These are phyloP conservation scores for Arctium lappa DNA, from an alignment of 129 eudicot species.

Conservation along the genomic window DNA sequence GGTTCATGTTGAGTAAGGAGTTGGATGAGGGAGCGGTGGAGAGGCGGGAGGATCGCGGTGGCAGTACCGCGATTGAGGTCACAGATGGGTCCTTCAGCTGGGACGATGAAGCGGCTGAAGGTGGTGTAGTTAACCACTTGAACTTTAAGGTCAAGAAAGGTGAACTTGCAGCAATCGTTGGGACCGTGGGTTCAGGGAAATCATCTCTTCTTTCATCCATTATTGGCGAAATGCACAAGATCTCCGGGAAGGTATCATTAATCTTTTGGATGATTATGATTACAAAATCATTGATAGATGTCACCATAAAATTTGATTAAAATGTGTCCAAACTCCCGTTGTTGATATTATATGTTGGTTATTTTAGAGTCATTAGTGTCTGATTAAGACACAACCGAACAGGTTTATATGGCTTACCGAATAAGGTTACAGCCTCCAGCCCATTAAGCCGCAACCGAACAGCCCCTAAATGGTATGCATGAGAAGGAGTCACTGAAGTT, in stretches of 20 bases:
- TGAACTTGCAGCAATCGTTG: constrained; percentile 67
- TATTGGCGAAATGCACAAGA: constrained; percentile 80
- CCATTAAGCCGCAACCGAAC: too few relatives aligned
- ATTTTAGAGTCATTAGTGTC: too few relatives aligned
- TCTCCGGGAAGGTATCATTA: constrained; percentile 54
- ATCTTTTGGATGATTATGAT: not conserved
- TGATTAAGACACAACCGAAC: too few relatives aligned
- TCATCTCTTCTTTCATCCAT: constrained; percentile 62
- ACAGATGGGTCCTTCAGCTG: constrained; percentile 68
- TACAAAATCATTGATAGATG: too few relatives aligned
- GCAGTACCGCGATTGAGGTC: constrained; percentile 57
- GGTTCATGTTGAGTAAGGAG: constrained; percentile 68
- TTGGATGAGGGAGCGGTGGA: constrained; percentile 62
- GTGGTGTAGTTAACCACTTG: constrained; percentile 41
- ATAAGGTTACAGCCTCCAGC: too few relatives aligned
- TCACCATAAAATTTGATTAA: too few relatives aligned
- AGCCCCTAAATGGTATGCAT: not conserved
- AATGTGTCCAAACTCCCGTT: not conserved
- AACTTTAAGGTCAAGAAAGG: constrained; percentile 54
- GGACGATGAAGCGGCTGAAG: constrained; percentile 59
- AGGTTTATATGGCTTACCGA: too few relatives aligned
- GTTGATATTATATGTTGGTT: not conserved
- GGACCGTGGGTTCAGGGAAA: constrained; percentile 85
- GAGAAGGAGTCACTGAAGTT: too few relatives aligned
- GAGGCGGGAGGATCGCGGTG: constrained; percentile 49